phyloP scores from a whole-genome alignment of 2,329 filamentous ascomycete species.

The Colletotrichum eleusines region DNA sequence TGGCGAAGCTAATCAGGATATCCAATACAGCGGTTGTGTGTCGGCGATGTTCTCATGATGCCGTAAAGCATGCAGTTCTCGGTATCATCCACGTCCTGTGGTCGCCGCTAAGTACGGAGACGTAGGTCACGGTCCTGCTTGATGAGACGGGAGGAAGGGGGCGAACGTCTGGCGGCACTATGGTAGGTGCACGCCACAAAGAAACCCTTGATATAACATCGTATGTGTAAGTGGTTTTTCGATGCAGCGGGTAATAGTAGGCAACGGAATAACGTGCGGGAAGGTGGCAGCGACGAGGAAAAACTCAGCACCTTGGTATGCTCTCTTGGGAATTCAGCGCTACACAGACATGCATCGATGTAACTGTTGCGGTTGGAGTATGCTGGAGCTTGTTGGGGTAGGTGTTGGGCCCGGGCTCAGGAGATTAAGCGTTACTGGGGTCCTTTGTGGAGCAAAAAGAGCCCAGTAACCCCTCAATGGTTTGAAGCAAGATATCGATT shows the following conservation, averaged over 20 bases:
- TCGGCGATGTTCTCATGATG: conserved; percentile 19
- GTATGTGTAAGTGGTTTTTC: no score
- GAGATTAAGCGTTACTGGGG: conserved; percentile 31
- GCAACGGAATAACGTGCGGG: no score
- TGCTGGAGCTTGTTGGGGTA: no score
- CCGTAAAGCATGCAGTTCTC: conserved; percentile 24
- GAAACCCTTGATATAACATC: not conserved
- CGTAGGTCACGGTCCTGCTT: conserved; percentile 29
- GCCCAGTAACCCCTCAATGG: conserved; percentile 13
- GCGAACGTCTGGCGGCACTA: not conserved
- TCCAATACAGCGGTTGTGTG: not conserved
- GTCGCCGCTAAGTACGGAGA: conserved; percentile 23
- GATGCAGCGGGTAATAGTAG: no score
- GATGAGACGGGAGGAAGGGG: not conserved
- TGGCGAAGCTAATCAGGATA: not conserved
- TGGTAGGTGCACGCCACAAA: not conserved
- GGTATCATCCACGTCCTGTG: conserved; percentile 29
- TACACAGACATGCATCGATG: no score
- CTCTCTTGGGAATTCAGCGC: no score
- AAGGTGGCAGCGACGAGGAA: no score
- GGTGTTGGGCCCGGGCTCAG: not conserved
- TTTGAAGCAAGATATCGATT: conserved; percentile 37
- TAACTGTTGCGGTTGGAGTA: no score
- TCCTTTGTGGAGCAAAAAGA: conserved; percentile 29
- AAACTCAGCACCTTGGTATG: no score